Conservation (phyloP, 345 rosid genomes). For the Euphorbia tirucalli region DNA sequence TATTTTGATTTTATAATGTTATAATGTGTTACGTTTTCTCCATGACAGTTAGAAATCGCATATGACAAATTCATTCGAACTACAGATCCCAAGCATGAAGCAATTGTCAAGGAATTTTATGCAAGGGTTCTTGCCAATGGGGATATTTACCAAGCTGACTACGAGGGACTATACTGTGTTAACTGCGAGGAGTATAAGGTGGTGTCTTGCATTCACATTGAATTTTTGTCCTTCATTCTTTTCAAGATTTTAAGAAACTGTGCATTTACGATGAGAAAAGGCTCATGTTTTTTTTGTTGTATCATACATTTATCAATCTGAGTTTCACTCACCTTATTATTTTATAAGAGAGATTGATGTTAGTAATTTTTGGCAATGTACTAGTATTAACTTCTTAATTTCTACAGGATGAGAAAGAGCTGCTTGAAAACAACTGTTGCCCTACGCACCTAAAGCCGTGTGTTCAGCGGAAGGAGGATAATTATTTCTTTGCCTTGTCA, state of each 20-base stretch:
- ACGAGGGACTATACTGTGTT: conserved; percentile 89
- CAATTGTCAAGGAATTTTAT: conserved; percentile 81
- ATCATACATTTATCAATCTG: background rate
- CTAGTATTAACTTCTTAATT: conserved; percentile 9
- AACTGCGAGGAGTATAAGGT: conserved; percentile 99
- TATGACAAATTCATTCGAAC: conserved; percentile 89
- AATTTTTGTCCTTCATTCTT: background rate
- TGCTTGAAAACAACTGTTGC: conserved; percentile 66
- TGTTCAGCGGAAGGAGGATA: conserved; percentile 76
- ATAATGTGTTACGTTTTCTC: conserved; percentile 9
- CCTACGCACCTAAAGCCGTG: conserved; percentile 88
- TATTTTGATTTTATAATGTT: conserved; percentile 10
- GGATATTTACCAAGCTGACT: conserved; percentile 86
- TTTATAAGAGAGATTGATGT: background rate
- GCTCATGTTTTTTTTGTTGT: background rate
- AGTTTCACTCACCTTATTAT: background rate
- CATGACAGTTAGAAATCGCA: conserved; percentile 63
- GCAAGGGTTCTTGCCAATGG: conserved; percentile 75
- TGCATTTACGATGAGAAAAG: background rate
- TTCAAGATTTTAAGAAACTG: background rate
- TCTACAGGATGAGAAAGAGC: conserved; percentile 89
- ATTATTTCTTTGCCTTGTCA: conserved; percentile 85
- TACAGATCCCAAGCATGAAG: conserved; percentile 86
- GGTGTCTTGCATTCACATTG: background rate
- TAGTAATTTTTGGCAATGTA: background rate